Evolutionary conservation across 352 stramenopile species (phyloP), one percentile per base, ranked within the genome.

Genomic region (Globisporangium camurandrum): DNA sequence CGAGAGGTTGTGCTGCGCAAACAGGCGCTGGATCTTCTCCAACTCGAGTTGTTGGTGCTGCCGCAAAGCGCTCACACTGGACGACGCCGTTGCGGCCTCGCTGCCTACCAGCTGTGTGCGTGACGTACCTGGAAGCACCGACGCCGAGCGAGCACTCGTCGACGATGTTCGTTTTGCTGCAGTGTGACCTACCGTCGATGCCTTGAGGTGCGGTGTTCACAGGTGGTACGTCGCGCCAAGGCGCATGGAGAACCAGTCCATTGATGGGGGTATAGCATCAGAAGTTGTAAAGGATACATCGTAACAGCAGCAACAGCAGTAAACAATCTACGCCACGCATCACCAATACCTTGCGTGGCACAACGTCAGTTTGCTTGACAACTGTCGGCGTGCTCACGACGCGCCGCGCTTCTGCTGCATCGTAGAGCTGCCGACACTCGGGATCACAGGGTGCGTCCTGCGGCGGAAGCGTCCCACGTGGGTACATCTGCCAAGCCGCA

Each of bases 1-100:
- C 4, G 51, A 42, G 34, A 89, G 55, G 16, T 78, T 59, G 53
- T 82, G 69, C 23, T 63, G 59, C 44, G 83, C 60, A 28, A 89
- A 89, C 2, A 85, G 55, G 0, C 59, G 46, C 2, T 73, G 75
- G 49, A 89, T 87, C 11, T 82, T 75, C 31, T 86, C 73, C 23
- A 89, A 27, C 34, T 89, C 78, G 20, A 73, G 48, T 28, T 84
- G 50, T 42, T 89, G 74, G 24, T 72, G 58, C 1, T 61, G 54
- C 14, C 78, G 70, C 44, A 87, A 56, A 8, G 82, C 72, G 27
- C 78, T 89, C n/a, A 66, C 14, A 41, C 19, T 7, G 6, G 36
- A 16, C 11, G 28, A 6, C 71, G 34, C 77, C 87, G 8, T 64
- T 24, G 33, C 41, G 50, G 3, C n/a, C n/a, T 43, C 31, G 16